phyloP scores from a whole-genome alignment of 352 stramenopile species.

The Phytopythium helicoides region DNA sequence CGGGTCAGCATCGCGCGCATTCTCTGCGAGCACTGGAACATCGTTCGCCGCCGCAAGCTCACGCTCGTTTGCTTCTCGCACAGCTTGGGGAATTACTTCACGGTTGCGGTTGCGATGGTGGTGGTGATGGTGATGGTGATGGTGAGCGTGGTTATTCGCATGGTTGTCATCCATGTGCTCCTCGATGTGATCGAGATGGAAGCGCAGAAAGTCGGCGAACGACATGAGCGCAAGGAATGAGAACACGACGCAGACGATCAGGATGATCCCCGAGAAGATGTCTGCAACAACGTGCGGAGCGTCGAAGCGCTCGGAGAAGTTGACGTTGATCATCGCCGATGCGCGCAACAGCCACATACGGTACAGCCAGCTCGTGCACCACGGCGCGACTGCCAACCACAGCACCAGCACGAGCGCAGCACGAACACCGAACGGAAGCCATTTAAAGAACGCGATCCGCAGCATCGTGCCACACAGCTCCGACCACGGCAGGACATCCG shows the following conservation, averaged over 20 bases:
- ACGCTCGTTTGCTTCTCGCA: not conserved
- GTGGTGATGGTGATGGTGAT: slow-evolving; percentile 20
- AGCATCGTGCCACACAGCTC: slow-evolving; percentile 87
- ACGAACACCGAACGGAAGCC: slow-evolving; percentile 85
- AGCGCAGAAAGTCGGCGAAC: slow-evolving; percentile 91
- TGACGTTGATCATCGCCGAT: slow-evolving; percentile 82
- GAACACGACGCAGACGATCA: slow-evolving; percentile 92
- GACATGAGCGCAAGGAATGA: slow-evolving; percentile 95
- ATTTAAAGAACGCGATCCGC: slow-evolving; percentile 80
- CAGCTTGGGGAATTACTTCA: slow-evolving; percentile 10
- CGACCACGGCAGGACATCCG: slow-evolving; percentile 81
- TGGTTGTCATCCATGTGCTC: slow-evolving; percentile 47
- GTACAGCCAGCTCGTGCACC: slow-evolving; percentile 93
- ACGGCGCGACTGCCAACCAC: slow-evolving; percentile 88
- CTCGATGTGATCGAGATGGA: slow-evolving; percentile 88
- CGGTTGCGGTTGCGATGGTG: slow-evolving; percentile 14
- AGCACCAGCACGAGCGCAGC: slow-evolving; percentile 71
- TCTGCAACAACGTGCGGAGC: slow-evolving; percentile 71
- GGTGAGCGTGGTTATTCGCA: slow-evolving; percentile 8
- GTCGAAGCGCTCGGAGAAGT: slow-evolving; percentile 78
- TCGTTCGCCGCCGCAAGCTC: slow-evolving; percentile 12
- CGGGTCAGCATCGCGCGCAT: slow-evolving; percentile 24
- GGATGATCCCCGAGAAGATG: slow-evolving; percentile 87
- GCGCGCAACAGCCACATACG: slow-evolving; percentile 91
- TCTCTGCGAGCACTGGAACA: not conserved